Evolutionary conservation across 805 yeast species (phyloP).

Genomic region (Clavispora santaluciae): DNA sequence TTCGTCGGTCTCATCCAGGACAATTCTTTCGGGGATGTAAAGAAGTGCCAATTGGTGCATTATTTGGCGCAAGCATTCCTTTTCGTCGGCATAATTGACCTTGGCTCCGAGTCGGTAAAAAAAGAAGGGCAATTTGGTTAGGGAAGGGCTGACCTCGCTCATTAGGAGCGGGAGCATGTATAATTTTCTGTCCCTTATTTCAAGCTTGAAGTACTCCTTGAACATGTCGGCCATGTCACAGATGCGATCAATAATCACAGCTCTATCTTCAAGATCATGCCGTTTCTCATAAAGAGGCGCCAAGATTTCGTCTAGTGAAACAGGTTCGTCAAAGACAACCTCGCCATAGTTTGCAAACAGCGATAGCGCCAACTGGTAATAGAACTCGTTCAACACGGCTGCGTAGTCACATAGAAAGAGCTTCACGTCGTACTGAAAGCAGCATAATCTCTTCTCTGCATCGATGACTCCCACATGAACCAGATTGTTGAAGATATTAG

Average conservation of each 20-base stretch:
- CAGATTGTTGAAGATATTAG: constrained; percentile 63
- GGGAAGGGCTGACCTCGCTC: constrained; percentile 57
- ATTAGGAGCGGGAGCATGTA: constrained; percentile 63
- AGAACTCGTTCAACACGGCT: constrained; percentile 58
- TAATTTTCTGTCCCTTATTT: constrained; percentile 32
- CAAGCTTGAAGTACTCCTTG: constrained; percentile 62
- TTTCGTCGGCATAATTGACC: constrained; percentile 66
- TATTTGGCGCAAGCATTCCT: constrained; percentile 61
- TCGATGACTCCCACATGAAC: constrained; percentile 84
- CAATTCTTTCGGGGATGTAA: constrained; percentile 58
- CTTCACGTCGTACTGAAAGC: constrained; percentile 81
- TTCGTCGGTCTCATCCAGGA: constrained; percentile 5
- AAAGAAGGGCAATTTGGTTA: constrained; percentile 62
- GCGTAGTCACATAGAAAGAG: constrained; percentile 79
- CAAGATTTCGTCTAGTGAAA: constrained; percentile 30
- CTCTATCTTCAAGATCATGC: constrained; percentile 14
- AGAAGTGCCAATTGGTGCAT: constrained; percentile 65
- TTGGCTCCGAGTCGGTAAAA: constrained; percentile 54
- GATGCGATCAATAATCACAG: constrained; percentile 15
- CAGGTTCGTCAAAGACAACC: constrained; percentile 19
- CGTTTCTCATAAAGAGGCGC: constrained; percentile 27
- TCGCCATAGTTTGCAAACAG: constrained; percentile 81
- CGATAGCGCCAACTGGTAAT: constrained; percentile 73
- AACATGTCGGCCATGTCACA: constrained; percentile 69
- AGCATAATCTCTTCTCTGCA: constrained; percentile 58